Percentiles rank a stretch among this genome's conserved stretches.
Conservation (phyloP, 1,284 basidiomycete genomes). For the Rhodotorula sp. region DNA sequence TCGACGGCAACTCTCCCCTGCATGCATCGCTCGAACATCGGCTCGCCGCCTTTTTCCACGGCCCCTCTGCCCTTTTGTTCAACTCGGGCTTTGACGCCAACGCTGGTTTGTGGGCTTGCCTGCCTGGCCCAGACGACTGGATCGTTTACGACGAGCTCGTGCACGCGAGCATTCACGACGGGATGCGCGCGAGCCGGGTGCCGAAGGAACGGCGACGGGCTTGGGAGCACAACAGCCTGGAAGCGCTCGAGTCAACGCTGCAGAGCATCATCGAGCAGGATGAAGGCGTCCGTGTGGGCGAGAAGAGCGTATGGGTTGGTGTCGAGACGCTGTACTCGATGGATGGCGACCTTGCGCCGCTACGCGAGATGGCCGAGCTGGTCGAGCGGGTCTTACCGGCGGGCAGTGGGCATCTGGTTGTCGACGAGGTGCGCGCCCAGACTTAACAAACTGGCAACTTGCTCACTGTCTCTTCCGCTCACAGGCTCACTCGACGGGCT, state of each 20-base stretch:
- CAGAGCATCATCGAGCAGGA: conserved; percentile 11
- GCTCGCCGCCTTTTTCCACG: conserved; percentile 64
- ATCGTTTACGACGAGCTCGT: conserved; percentile 85
- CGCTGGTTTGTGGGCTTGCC: conserved; percentile 76
- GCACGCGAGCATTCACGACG: conserved; percentile 91
- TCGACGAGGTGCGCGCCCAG: conserved; percentile 65
- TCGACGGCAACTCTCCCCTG: conserved; percentile 71
- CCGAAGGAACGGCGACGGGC: conserved; percentile 50
- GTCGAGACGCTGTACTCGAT: conserved; percentile 91
- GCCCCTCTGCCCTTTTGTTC: conserved; percentile 74
- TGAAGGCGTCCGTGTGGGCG: conserved; percentile 22
- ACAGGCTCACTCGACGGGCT: conserved; percentile 77
- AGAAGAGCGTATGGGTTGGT: conserved; percentile 57
- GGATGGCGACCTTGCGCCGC: conserved; percentile 87
- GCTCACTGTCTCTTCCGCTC: background rate
- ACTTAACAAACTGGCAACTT: too few relatives aligned
- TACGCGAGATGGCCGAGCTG: conserved; percentile 64
- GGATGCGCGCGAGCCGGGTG: conserved; percentile 70
- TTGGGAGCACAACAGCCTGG: conserved; percentile 76
- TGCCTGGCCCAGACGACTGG: conserved; percentile 77
- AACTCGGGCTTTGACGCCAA: conserved; percentile 96
- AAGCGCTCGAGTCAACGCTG: conserved; percentile 34
- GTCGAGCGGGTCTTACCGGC: conserved; percentile 63
- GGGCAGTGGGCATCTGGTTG: conserved; percentile 68
- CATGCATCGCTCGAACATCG: conserved; percentile 71